These are phyloP conservation scores for Agrocybe pediades DNA, from an alignment of 768 basidiomycete genomes.

Conservation along the genomic window DNA sequence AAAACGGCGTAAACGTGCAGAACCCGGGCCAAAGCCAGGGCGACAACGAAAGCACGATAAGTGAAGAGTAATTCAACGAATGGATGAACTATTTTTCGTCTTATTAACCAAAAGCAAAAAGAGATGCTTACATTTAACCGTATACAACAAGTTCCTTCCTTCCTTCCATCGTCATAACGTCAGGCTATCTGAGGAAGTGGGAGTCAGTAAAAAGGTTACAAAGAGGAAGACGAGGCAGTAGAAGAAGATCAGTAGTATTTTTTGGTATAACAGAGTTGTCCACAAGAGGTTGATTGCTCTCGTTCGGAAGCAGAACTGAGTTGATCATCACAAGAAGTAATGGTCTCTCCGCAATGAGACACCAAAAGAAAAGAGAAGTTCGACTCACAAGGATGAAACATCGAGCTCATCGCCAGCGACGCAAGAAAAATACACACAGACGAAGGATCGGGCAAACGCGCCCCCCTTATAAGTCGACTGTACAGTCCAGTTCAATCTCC, in stretches of 20 bases:
- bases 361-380: slow-evolving; percentile 7
- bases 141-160: neutral
- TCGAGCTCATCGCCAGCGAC: neutral
- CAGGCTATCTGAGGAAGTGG: slow-evolving; percentile 5
- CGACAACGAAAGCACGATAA: slow-evolving; percentile 33
- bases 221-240: slow-evolving; percentile 3
- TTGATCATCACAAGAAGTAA: slow-evolving; percentile 47
- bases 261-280: slow-evolving; percentile 61
- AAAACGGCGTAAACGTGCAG: slow-evolving; percentile 48
- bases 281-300: slow-evolving; percentile 72
- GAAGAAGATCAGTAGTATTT: slow-evolving; percentile 48
- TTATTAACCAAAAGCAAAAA: slow-evolving; percentile 16
- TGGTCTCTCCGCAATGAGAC: slow-evolving; percentile 7
- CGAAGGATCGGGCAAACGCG: slow-evolving; percentile 3
- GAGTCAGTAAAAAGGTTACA: slow-evolving; percentile 20
- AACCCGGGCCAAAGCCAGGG: slow-evolving; percentile 34
- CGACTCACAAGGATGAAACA: slow-evolving; percentile 22
- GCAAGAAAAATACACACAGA: neutral
- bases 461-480: slow-evolving; percentile 28
- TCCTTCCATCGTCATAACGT: neutral
- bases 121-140: slow-evolving; percentile 19
- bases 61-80: slow-evolving; percentile 63
- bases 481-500: slow-evolving; percentile 44
- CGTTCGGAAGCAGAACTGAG: slow-evolving; percentile 89
- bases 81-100: slow-evolving; percentile 87